phyloP scores from a whole-genome alignment of 306 rosid genomes.

The Cyclanthera cordifolia region DNA sequence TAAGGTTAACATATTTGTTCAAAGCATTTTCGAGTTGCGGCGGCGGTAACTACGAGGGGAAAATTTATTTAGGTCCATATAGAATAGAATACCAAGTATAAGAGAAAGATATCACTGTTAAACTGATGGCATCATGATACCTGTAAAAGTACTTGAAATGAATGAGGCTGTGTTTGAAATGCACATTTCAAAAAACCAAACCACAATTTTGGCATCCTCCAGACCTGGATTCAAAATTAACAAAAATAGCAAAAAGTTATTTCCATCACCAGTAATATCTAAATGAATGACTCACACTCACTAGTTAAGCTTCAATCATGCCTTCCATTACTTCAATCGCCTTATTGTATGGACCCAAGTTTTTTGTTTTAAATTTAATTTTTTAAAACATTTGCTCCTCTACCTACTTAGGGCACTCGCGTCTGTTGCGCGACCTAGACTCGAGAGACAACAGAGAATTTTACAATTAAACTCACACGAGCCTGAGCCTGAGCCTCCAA shows the following conservation, averaged over 20 bases:
- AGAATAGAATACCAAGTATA: conserved; percentile 2
- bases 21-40: conserved; percentile 79
- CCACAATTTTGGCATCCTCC: conserved; percentile 98
- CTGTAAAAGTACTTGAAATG: conserved; percentile 81
- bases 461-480: too few species aligned
- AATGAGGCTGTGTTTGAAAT: conserved; percentile 89
- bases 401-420: too few species aligned
- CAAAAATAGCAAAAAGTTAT: conserved; percentile 20
- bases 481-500: too few species aligned
- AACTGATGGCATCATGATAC: conserved; percentile 26
- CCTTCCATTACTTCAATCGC: background rate
- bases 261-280: background rate
- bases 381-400: too few species aligned
- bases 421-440: too few species aligned
- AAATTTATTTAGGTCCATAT: background rate
- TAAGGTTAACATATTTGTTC: conserved; percentile 63
- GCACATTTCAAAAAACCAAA: conserved; percentile 96
- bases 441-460: too few species aligned
- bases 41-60: conserved; percentile 55
- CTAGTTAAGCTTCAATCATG: background rate
- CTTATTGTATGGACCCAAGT: background rate
- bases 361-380: too few species aligned
- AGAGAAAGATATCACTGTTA: background rate
- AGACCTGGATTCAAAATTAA: conserved; percentile 46
- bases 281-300: background rate